Evolutionary conservation across 495 filamentous ascomycete genomes (phyloP), one percentile per base, ranked within the genome.

Genomic region (Hypoxylon rickii): DNA sequence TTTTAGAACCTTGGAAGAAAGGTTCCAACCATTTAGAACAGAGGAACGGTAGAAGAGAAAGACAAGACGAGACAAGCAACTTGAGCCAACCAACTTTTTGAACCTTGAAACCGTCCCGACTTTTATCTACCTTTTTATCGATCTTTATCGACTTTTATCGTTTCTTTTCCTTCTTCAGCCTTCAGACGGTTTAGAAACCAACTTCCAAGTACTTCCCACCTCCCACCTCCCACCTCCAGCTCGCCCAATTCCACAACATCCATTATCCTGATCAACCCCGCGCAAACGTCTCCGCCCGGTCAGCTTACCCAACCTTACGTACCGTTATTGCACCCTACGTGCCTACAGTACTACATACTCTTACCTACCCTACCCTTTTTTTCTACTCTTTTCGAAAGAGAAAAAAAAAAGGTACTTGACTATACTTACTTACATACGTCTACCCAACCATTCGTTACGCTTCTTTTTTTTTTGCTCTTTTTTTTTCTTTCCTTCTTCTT

Each of bases 231-330:
- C n/a, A n/a, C n/a, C n/a, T n/a, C n/a, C n/a, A n/a, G n/a, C n/a
- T n/a, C n/a, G n/a, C n/a, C n/a, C n/a, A n/a, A n/a, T n/a, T n/a
- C n/a, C n/a, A n/a, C n/a, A n/a, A n/a, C n/a, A n/a, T n/a, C n/a
- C n/a, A n/a, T n/a, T n/a, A n/a, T n/a, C n/a, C n/a, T 29, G 24
- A 4, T 29, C 10, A 29, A 29, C 24, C 24, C 24, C 24, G 24
- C 24, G 24, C 24, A 4, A 29, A 29, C 24, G 4, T 29, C 24
- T 10, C 24, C 24, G 24, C 24, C 10, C 24, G 24, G 26, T 49
- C 53, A 52, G 51, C 52, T 48, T 56, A 56, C 58, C 13, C 39
- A 36, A 4, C 40, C 24, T 29, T 4, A 4, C 24, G 4, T 29
- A 29, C 10, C 24, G 24, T 29, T 4, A 4, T 29, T 29, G 24